These are phyloP conservation scores for Penstemon newberryi DNA, from an alignment of 257 asterid genomes.

Conservation along the genomic window DNA sequence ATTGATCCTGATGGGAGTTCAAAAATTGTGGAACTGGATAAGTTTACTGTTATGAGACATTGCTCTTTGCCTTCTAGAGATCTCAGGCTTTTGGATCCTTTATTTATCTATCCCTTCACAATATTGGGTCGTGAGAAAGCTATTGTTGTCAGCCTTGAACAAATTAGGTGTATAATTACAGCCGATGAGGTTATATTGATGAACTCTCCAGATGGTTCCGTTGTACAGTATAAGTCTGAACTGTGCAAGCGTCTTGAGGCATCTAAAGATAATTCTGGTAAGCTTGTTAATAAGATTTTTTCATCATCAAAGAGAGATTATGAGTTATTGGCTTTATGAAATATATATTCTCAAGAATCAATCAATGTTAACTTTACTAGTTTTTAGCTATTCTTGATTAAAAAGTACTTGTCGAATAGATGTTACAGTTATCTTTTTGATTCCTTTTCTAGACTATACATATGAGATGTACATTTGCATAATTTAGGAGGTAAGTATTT, in stretches of 20 bases:
- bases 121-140: slow-evolving; percentile 98
- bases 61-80: slow-evolving; percentile 96
- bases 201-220: slow-evolving; percentile 86
- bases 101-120: slow-evolving; percentile 84
- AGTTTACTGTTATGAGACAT: slow-evolving; percentile 78
- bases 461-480: too few species aligned
- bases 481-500: too few species aligned
- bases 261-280: slow-evolving; percentile 79
- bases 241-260: slow-evolving; percentile 87
- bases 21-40: slow-evolving; percentile 79
- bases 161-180: slow-evolving; percentile 92
- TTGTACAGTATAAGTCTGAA: slow-evolving; percentile 74
- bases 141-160: slow-evolving; percentile 92
- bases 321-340: neutral
- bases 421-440: neutral
- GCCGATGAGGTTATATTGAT: slow-evolving; percentile 95
- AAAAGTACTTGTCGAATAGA: neutral
- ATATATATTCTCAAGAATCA: neutral
- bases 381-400: too few species aligned
- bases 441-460: neutral
- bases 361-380: neutral
- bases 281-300: slow-evolving; percentile 13
- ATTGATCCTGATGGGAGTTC: slow-evolving; percentile 78
- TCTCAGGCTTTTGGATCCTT: slow-evolving; percentile 95
- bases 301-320: neutral